phyloP scores from a whole-genome alignment of 306 rosid genomes.

The Oemleria cerasiformis region DNA sequence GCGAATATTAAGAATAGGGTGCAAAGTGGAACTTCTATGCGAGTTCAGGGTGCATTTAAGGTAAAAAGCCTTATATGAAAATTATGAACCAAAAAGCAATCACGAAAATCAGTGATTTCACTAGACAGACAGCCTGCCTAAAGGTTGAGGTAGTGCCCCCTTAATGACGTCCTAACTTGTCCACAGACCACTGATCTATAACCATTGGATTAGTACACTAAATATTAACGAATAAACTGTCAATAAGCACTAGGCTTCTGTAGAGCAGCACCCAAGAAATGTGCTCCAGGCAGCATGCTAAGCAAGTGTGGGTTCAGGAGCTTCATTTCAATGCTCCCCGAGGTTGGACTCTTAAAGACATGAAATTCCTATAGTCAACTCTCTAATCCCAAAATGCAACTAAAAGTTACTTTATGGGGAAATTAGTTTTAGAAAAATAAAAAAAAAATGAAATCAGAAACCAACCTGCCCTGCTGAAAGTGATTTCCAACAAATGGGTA shows the following conservation, averaged over 20 bases:
- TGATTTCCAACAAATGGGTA: conserved; percentile 88
- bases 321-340: neutral
- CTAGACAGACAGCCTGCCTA: neutral
- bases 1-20: no score
- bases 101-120: neutral
- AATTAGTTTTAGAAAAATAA: neutral
- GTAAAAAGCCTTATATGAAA: no score
- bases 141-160: neutral
- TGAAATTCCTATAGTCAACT: neutral
- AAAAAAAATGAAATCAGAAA: conserved; percentile 15
- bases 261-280: neutral
- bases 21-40: no score
- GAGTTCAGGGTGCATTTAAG: no score
- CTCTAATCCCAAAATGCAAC: neutral
- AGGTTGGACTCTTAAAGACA: neutral
- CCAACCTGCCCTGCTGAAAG: conserved; percentile 96
- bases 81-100: neutral
- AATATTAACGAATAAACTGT: neutral
- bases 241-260: neutral
- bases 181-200: neutral
- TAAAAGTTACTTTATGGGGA: neutral
- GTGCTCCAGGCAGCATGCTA: neutral
- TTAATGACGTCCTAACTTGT: neutral
- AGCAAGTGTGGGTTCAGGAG: neutral
- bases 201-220: neutral